Conservation (phyloP, 805 yeast genomes). For the Ogataea zsoltii region DNA sequence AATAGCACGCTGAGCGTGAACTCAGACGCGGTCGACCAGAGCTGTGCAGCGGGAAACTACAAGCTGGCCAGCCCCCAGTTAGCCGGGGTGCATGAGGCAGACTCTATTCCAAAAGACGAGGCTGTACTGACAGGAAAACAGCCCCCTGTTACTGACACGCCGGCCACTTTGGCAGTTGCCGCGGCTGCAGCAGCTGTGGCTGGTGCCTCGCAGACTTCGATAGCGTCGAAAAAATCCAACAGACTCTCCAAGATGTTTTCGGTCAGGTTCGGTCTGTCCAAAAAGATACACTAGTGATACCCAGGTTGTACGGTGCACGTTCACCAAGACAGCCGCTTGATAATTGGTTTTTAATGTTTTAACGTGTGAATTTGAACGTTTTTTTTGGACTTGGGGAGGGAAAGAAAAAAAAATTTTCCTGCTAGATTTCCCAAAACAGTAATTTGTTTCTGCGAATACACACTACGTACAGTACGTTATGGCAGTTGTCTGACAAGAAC, state of each 20-base stretch:
- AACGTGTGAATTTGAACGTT: background rate
- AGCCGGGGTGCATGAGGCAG: conserved; percentile 4
- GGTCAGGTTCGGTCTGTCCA: conserved; percentile 27
- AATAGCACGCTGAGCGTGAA: conserved; percentile 1
- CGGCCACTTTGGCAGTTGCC: background rate
- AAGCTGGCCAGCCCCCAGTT: conserved; percentile 6
- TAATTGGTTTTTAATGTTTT: conserved; percentile 2
- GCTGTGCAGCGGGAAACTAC: conserved; percentile 5
- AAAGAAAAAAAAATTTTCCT: background rate
- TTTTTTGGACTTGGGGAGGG: too few relatives aligned
- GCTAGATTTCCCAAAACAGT: background rate
- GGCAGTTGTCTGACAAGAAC: too few relatives aligned
- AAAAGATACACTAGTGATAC: conserved; percentile 12
- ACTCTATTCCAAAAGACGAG: background rate
- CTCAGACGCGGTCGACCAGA: background rate
- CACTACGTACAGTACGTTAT: too few relatives aligned
- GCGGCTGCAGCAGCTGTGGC: background rate
- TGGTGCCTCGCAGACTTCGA: background rate
- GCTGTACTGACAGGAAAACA: too few relatives aligned
- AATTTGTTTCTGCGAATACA: too few relatives aligned
- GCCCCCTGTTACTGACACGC: too few relatives aligned
- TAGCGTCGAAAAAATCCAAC: conserved; percentile 18
- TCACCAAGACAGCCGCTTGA: background rate
- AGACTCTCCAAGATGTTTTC: conserved; percentile 27
- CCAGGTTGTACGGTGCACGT: background rate